Base-by-base conservation (phyloP, 2,329 filamentous ascomycete genomes). In the Colletotrichum nymphaeae region DNA sequence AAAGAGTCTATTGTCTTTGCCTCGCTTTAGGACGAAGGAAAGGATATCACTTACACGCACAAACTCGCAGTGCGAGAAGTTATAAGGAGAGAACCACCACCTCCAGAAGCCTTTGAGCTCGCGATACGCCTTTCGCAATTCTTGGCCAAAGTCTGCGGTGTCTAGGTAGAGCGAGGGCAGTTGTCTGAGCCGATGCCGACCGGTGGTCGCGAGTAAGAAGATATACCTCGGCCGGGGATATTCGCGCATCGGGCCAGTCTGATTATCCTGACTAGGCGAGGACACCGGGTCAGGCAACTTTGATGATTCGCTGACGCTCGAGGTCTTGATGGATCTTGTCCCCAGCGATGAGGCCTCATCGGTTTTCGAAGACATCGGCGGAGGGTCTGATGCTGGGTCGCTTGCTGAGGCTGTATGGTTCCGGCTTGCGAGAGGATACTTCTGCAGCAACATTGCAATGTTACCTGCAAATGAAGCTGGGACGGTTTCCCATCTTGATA, bases 71-170 rank as follows among this genome's bases (percentile, higher is more conserved):
- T 63, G 58, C 2, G 58, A 55, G 12, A 63, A 69, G 1, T 49
- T 14, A 9, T 69, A 32, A 12, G 58, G 49, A 32, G 66, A 63
- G 5, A 56, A 19, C 66, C 49, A 63, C 5, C 8, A 57, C 8
- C 58, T 55, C 66, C 66, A 69, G 32, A 55, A 42, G 14, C 66
- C 58, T 55, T 63, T 56, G 5, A 69, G 24, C 5, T 63, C 49
- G 7, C 58, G 49, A n/a, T 56, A 69, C 9, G 24, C 9, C 8
- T 24, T n/a, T 2, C 46, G 32, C 14, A 63, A n/a, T 14, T 63
- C 58, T 24, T 57, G 24, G 2, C 66, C 49, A 35, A 49, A 63
- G 0, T 56, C 66, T 4, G 19, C 6, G 9, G 65, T 55, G 14
- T 26, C 53, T 32, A 63, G 8, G 16, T 35, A 63, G 4, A 68